A percentile compares a stretch with the other conserved stretches of the same genome.
phyloP scores from a whole-genome alignment of 2,329 filamentous ascomycete species.

The Exophiala aquamarina region DNA sequence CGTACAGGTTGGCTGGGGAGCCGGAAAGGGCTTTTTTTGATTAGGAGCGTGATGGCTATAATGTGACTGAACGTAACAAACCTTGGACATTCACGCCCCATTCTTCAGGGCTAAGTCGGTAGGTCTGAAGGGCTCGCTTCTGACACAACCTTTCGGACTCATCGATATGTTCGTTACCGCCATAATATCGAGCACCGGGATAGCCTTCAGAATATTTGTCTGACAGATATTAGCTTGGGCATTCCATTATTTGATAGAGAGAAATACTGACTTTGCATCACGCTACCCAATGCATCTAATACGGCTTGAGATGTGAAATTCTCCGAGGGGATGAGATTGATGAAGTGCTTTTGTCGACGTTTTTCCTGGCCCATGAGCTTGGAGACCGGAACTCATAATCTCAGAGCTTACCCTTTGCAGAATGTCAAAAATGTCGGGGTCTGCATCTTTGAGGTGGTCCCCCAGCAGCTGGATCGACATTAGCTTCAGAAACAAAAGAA shows the following conservation, averaged over 20 bases:
- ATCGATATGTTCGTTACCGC: slow-evolving; percentile 98
- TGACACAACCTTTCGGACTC: slow-evolving; percentile 95
- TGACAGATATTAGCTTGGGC: slow-evolving; percentile 5
- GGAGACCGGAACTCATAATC: background rate
- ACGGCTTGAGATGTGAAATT: slow-evolving; percentile 99
- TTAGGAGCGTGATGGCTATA: slow-evolving; percentile 6
- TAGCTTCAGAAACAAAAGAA: background rate
- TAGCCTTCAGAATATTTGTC: slow-evolving; percentile 99
- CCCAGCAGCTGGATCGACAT: slow-evolving; percentile 69
- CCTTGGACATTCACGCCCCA: slow-evolving; percentile 99
- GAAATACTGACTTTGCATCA: slow-evolving; percentile 74
- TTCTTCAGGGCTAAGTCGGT: slow-evolving; percentile 79
- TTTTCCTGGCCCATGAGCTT: slow-evolving; percentile 19
- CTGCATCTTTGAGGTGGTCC: slow-evolving; percentile 75
- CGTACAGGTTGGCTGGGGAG: slow-evolving; percentile 94
- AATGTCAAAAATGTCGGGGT: slow-evolving; percentile 83
- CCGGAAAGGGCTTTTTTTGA: slow-evolving; percentile 62
- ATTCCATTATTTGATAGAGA: too few relatives aligned
- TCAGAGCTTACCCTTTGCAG: slow-evolving; percentile 73
- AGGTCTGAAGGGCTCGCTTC: slow-evolving; percentile 85
- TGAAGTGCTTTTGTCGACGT: slow-evolving; percentile 93
- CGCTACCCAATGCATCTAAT: slow-evolving; percentile 91
- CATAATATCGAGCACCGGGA: slow-evolving; percentile 97
- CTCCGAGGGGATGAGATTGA: slow-evolving; percentile 97
- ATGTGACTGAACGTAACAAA: slow-evolving; percentile 1